Base-by-base conservation (phyloP, 2,329 filamentous ascomycete species). In the Fusarium armeniacum region DNA sequence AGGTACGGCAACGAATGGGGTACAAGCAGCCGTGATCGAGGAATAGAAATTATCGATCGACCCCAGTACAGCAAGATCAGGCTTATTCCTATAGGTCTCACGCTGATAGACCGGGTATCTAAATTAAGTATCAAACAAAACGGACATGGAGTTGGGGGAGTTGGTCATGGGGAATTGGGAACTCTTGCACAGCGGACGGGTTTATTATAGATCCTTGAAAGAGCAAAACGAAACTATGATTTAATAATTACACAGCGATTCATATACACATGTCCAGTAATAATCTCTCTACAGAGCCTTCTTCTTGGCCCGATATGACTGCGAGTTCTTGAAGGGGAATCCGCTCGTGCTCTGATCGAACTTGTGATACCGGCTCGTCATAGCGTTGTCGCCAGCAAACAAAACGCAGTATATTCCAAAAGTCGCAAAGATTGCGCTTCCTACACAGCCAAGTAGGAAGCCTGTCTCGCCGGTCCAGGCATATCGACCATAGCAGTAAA, bases 401-500 rank as follows among this genome's bases (percentile, higher is more conserved):
- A 81, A 74, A 60, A 79, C 72, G 58, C 77, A 75, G 70, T 76
- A 71, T 41, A 76, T 40, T 56, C 76, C 93, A 45, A 91, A 81
- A 3, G 83, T 82, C 3, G 87, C 88, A 62, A 94, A 80, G 36
- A 81, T 71, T 10, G 83, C 82, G 69, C 85, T 90, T 22, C 85
- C 88, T 3, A 86, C 72, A 68, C 88, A 85, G 0, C 89, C 91
- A 7, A 92, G 76, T 2, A 85, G 79, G 75, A 90, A 92, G 0
- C 85, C 86, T 13, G 85, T 82, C 73, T 89, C 85, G 8, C 83
- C 82, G 77, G 81, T 82, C 55, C 82, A 79, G n/a, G 84, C 83
- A 80, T 89, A 93, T 77, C 89, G 86, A 50, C 84, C 84, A 80
- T 94, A 96, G 75, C 87, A 84, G 78, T 92, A 91, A 69, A 90